Evolutionary conservation across 2,329 filamentous ascomycete species (phyloP).

Genomic region (Stemphylium vesicarium): DNA sequence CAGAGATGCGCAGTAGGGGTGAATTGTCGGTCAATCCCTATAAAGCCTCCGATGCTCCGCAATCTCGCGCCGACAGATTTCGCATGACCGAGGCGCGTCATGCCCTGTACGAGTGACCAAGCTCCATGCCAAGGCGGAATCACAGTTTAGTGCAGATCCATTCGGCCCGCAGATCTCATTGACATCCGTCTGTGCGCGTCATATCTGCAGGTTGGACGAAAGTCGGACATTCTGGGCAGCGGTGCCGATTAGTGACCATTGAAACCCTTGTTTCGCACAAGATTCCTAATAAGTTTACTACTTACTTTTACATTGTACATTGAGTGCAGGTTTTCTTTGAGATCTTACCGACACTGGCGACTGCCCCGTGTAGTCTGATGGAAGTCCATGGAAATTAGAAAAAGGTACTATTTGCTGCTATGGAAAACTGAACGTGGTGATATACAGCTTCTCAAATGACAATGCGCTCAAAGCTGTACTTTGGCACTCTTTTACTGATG

Average conservation of each 20-base stretch:
- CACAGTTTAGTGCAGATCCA: not conserved
- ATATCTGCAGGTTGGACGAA: not conserved
- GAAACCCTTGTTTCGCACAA: no score
- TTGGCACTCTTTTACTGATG: slow-evolving; percentile 78
- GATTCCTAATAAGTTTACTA: no score
- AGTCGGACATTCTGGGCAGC: no score
- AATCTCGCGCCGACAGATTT: not conserved
- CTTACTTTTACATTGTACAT: no score
- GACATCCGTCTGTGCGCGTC: not conserved
- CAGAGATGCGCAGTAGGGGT: not conserved
- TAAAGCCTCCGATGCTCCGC: slow-evolving; percentile 19
- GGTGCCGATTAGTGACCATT: no score
- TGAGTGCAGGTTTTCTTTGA: no score
- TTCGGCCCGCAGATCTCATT: not conserved
- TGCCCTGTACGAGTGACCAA: not conserved
- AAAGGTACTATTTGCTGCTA: not conserved
- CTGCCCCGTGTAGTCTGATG: not conserved
- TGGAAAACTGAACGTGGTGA: not conserved
- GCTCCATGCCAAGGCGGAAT: not conserved
- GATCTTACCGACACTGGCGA: no score
- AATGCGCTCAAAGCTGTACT: slow-evolving; percentile 84
- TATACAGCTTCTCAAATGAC: slow-evolving; percentile 12
- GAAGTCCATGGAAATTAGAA: not conserved
- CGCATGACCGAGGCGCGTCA: not conserved
- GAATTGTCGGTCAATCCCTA: not conserved